Percentiles rank a stretch among this genome's conserved stretches.
These are phyloP conservation scores for Lineolata rhizophorae DNA, from an alignment of 495 filamentous ascomycete species.

Conservation along the genomic window DNA sequence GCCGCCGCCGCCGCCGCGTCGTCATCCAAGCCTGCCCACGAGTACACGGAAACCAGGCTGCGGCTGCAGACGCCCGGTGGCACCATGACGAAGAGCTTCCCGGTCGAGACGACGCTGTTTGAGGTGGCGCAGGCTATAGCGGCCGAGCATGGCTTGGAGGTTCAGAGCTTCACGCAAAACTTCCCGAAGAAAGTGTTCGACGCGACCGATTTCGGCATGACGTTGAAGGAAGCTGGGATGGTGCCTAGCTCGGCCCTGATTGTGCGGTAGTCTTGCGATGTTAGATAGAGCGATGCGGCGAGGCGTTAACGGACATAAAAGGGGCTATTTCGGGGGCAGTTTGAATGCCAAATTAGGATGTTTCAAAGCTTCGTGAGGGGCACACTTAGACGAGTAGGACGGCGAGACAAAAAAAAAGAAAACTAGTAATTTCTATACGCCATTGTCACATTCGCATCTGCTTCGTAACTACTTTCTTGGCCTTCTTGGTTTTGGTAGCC, in stretches of 20 bases:
- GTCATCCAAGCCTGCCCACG: constrained; percentile 32
- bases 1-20: constrained; percentile 19
- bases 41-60: constrained; percentile 61
- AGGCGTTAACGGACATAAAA: too few species aligned
- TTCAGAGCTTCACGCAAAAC: constrained; percentile 58
- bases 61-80: constrained; percentile 55
- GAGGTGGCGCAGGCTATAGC: constrained; percentile 65
- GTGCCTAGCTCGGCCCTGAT: constrained; percentile 76
- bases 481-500: not conserved
- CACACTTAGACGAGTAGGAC: too few species aligned
- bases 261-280: too few species aligned
- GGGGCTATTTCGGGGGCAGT: too few species aligned
- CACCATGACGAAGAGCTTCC: constrained; percentile 60
- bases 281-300: too few species aligned
- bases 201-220: constrained; percentile 63
- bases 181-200: constrained; percentile 76
- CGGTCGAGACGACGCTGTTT: constrained; percentile 74
- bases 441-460: too few species aligned
- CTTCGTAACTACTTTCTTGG: too few species aligned
- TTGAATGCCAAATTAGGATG: too few species aligned
- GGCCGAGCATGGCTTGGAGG: constrained; percentile 24
- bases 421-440: too few species aligned
- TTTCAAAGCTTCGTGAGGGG: too few species aligned
- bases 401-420: too few species aligned
- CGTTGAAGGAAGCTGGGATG: constrained; percentile 77